Evolutionary conservation across 768 basidiomycete genomes (phyloP).

Genomic region (Pleurotus sapidus): DNA sequence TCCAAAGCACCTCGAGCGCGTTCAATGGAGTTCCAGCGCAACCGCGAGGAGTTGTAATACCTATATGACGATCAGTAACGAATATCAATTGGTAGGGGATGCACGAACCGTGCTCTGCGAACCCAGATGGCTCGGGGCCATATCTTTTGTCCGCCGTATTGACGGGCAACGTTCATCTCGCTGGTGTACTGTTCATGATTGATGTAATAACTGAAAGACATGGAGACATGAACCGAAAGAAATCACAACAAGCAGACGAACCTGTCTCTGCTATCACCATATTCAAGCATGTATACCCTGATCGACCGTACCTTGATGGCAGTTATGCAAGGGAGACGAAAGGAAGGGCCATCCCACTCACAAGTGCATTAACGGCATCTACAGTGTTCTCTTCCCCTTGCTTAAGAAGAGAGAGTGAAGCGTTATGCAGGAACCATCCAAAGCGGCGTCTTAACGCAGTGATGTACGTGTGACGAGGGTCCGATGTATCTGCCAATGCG

Average conservation of each 20-base stretch:
- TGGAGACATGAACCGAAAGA: not conserved
- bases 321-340: not conserved
- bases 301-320: slow-evolving; percentile 56
- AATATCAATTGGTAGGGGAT: not conserved
- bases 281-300: slow-evolving; percentile 70
- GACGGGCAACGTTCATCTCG: slow-evolving; percentile 66
- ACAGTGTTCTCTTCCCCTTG: slow-evolving; percentile 82
- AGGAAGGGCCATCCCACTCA: slow-evolving; percentile 25
- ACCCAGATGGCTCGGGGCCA: slow-evolving; percentile 77
- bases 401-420: slow-evolving; percentile 61
- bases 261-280: slow-evolving; percentile 68
- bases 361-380: slow-evolving; percentile 75
- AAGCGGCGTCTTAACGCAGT: slow-evolving; percentile 54
- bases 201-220: slow-evolving; percentile 43
- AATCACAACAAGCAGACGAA: slow-evolving; percentile 11
- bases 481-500: slow-evolving; percentile 59
- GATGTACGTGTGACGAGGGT: slow-evolving; percentile 66
- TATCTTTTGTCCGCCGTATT: slow-evolving; percentile 66
- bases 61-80: slow-evolving; percentile 25
- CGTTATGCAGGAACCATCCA: slow-evolving; percentile 66
- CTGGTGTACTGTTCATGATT: slow-evolving; percentile 55
- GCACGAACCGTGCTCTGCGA: slow-evolving; percentile 56
- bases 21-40: slow-evolving; percentile 75
- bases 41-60: slow-evolving; percentile 61
- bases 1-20: slow-evolving; percentile 57